A percentile compares a stretch with the other conserved stretches of the same genome.
Conservation (phyloP, 805 yeast genomes). For the Maudiozyma saulgeensis region DNA sequence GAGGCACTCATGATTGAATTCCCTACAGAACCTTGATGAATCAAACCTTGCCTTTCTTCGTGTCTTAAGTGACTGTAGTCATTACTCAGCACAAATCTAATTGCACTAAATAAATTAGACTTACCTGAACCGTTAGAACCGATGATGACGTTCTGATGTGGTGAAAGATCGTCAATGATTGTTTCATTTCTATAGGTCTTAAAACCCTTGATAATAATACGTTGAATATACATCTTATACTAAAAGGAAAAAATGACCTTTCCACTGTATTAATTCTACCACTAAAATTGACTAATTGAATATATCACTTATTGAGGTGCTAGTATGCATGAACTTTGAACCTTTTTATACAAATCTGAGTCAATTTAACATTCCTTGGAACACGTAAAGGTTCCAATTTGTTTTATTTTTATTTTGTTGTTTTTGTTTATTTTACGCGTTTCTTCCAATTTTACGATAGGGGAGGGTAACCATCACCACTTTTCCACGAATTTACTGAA, state of each 20-base stretch:
- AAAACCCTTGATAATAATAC: constrained; percentile 80
- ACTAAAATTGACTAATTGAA: no score
- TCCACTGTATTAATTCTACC: not conserved
- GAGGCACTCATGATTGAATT: constrained; percentile 86
- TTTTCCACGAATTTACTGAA: no score
- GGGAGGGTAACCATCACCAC: no score
- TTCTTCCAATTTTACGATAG: no score
- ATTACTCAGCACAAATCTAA: constrained; percentile 83
- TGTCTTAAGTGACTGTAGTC: constrained; percentile 76
- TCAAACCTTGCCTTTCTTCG: constrained; percentile 77
- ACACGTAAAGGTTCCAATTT: no score
- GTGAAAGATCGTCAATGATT: constrained; percentile 63
- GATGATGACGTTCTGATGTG: constrained; percentile 75
- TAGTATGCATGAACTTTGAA: no score
- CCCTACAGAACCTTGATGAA: constrained; percentile 77
- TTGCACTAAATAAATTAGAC: constrained; percentile 90
- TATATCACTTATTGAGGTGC: no score
- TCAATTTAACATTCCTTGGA: no score
- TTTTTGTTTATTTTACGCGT: no score
- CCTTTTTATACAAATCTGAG: no score
- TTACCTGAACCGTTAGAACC: constrained; percentile 97
- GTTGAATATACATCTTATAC: constrained; percentile 31
- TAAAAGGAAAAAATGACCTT: not conserved
- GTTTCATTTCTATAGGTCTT: constrained; percentile 85
- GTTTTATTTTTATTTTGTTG: no score